These are phyloP conservation scores for Tricholoma terreum DNA, from an alignment of 768 basidiomycete genomes.

Conservation along the genomic window DNA sequence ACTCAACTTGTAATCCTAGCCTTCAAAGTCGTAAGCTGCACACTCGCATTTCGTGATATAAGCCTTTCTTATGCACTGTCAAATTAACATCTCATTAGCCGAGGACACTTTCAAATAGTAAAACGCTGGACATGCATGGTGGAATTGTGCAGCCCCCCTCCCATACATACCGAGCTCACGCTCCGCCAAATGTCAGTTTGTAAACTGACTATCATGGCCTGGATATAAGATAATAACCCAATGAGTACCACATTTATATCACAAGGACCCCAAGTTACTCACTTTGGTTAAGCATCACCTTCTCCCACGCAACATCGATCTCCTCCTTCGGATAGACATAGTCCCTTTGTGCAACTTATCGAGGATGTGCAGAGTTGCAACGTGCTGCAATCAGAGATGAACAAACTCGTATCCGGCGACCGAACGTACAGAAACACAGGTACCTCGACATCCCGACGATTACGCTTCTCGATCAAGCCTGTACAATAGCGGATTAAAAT, in stretches of 20 bases:
- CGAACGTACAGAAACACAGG: neutral
- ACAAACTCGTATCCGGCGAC: neutral
- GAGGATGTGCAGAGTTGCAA: constrained; percentile 84
- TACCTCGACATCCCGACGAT: constrained; percentile 91
- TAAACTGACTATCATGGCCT: constrained; percentile 78
- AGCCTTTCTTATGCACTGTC: constrained; percentile 65
- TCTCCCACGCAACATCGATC: constrained; percentile 91
- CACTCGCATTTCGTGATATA: constrained; percentile 63
- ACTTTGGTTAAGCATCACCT: constrained; percentile 87
- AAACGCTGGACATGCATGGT: constrained; percentile 37
- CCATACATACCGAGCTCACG: constrained; percentile 33
- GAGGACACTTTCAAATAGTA: neutral
- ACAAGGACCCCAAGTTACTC: constrained; percentile 23
- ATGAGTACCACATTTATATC: neutral
- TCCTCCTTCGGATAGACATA: constrained; percentile 81
- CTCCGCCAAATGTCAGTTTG: constrained; percentile 2
- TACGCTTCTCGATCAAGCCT: constrained; percentile 95
- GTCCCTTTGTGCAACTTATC: constrained; percentile 36
- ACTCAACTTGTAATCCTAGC: constrained; percentile 85
- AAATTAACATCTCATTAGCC: neutral
- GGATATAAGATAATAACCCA: neutral
- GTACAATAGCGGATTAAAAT: neutral
- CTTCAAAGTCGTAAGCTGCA: constrained; percentile 74
- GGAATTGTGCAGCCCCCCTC: constrained; percentile 43
- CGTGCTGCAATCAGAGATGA: constrained; percentile 40